A percentile compares a stretch with the other conserved stretches of the same genome.
These are phyloP conservation scores for Suillus lakei DNA, from an alignment of 768 basidiomycete genomes.

Conservation along the genomic window DNA sequence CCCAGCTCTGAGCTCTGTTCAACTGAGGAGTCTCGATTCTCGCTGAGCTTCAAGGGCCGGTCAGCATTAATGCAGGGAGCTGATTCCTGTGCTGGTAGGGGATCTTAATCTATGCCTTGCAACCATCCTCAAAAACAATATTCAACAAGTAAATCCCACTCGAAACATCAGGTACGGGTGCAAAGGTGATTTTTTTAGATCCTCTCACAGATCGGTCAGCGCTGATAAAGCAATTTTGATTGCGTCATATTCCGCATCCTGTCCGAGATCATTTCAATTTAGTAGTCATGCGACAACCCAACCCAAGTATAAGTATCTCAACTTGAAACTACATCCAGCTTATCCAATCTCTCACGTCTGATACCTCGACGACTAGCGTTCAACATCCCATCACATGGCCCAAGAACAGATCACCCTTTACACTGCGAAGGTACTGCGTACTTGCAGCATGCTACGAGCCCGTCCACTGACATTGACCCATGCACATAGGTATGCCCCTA, in stretches of 20 bases:
- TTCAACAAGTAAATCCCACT: too few relatives aligned
- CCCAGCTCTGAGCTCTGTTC: too few relatives aligned
- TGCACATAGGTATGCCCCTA: slow-evolving; percentile 56
- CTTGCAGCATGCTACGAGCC: neutral
- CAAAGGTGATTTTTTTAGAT: too few relatives aligned
- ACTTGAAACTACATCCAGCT: neutral
- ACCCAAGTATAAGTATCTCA: neutral
- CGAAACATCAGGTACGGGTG: too few relatives aligned
- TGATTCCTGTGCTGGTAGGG: too few relatives aligned
- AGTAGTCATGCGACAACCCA: neutral
- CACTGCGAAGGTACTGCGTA: slow-evolving; percentile 47
- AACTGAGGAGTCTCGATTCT: too few relatives aligned
- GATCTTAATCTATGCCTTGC: too few relatives aligned
- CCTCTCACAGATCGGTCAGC: neutral
- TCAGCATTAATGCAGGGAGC: too few relatives aligned
- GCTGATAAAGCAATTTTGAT: neutral
- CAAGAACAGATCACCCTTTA: slow-evolving; percentile 47
- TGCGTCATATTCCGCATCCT: neutral
- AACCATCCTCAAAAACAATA: too few relatives aligned
- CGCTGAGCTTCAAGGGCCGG: too few relatives aligned
- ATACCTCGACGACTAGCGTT: neutral
- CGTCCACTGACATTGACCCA: slow-evolving; percentile 3
- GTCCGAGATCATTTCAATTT: neutral
- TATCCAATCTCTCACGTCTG: neutral
- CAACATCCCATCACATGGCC: slow-evolving; percentile 2